Evolutionary conservation across 495 filamentous ascomycete genomes (phyloP).

Genomic region (Penicilliopsis zonata): DNA sequence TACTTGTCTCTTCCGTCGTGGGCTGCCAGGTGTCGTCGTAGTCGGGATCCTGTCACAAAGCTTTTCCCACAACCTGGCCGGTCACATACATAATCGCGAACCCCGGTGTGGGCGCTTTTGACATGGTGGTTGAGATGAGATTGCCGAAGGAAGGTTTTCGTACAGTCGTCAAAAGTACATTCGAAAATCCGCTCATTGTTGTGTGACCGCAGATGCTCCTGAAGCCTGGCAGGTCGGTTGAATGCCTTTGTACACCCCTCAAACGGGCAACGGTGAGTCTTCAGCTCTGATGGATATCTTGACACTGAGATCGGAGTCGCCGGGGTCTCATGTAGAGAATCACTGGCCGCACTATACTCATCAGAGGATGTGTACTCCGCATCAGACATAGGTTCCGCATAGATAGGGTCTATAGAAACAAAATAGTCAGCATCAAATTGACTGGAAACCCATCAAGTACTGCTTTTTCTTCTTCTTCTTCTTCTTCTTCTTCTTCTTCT

Average conservation of each 20-base stretch:
- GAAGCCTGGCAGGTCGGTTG: slow-evolving; percentile 70
- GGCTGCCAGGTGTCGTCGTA: slow-evolving; percentile 53
- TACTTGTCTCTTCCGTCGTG: slow-evolving; percentile 60
- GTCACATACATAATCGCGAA: slow-evolving; percentile 59
- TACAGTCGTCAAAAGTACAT: slow-evolving; percentile 57
- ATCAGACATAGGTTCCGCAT: slow-evolving; percentile 27
- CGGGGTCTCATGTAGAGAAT: slow-evolving; percentile 35
- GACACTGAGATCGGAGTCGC: slow-evolving; percentile 41
- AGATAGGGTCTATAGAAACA: slow-evolving; percentile 18
- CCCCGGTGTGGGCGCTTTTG: slow-evolving; percentile 64
- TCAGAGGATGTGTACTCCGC: slow-evolving; percentile 20
- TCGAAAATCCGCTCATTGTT: slow-evolving; percentile 63
- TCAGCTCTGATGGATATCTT: slow-evolving; percentile 55
- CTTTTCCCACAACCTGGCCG: slow-evolving; percentile 62
- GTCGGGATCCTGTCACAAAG: slow-evolving; percentile 64
- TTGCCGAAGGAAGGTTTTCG: slow-evolving; percentile 68
- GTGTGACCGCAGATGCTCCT: slow-evolving; percentile 69
- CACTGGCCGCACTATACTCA: slow-evolving; percentile 16
- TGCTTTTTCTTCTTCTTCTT: too few relatives aligned
- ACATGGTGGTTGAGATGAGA: slow-evolving; percentile 77
- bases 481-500: too few relatives aligned
- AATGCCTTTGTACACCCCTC: slow-evolving; percentile 68
- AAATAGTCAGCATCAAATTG: not conserved
- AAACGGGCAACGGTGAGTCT: slow-evolving; percentile 59
- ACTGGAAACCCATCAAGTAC: too few relatives aligned